A percentile compares a stretch with the other conserved stretches of the same genome.
phyloP scores from a whole-genome alignment of 768 basidiomycete species.

The Pulveroboletus sp. region DNA sequence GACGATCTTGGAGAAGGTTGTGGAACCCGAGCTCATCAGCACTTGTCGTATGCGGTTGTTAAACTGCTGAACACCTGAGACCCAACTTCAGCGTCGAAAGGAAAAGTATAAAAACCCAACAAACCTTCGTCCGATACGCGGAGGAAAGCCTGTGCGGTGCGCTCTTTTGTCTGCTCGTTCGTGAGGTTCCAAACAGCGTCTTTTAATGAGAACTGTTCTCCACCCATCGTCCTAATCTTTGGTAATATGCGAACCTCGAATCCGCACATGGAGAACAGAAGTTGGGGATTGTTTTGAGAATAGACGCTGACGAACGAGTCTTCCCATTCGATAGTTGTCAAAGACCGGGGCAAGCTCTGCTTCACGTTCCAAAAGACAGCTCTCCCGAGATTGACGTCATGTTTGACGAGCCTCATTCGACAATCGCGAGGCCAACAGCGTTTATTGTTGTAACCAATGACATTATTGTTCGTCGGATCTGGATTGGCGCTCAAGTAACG shows the following conservation, averaged over 20 bases:
- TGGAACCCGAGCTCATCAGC: constrained; percentile 97
- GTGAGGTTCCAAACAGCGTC: constrained; percentile 97
- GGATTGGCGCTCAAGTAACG: constrained; percentile 96
- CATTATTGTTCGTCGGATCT: constrained; percentile 98
- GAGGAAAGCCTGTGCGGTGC: constrained; percentile 96
- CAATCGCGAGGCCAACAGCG: constrained; percentile 99
- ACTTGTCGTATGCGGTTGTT: constrained; percentile 97
- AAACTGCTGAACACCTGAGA: constrained; percentile 85
- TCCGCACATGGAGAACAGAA: constrained; percentile 98
- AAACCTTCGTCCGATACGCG: constrained; percentile 93
- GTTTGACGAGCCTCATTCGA: constrained; percentile 98
- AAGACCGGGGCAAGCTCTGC: constrained; percentile 89
- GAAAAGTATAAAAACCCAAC: neutral
- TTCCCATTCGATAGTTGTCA: constrained; percentile 99
- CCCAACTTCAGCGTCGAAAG: neutral
- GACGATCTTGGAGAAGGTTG: constrained; percentile 98
- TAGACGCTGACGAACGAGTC: constrained; percentile 97
- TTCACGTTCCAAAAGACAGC: constrained; percentile 99
- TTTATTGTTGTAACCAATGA: constrained; percentile 99
- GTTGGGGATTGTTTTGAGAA: constrained; percentile 95
- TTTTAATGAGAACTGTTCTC: constrained; percentile 95
- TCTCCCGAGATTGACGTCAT: constrained; percentile 97
- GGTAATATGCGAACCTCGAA: constrained; percentile 98
- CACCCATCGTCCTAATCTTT: constrained; percentile 92
- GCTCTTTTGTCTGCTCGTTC: constrained; percentile 95